Conservation (phyloP, 306 rosid genomes). For the Arachis stenosperma region DNA sequence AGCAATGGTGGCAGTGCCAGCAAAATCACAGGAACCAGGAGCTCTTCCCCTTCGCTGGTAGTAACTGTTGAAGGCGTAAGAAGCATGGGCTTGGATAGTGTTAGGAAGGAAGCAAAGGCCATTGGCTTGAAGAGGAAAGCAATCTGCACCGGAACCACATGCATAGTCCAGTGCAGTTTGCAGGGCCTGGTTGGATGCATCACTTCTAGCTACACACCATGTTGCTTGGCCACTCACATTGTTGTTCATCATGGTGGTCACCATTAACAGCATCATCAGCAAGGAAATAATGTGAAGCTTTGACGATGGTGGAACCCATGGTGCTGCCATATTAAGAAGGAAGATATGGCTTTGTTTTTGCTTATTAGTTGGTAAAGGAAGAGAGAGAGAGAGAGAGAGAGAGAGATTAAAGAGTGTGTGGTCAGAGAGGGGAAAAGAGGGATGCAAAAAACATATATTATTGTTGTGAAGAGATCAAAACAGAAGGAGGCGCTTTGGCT, state of each 20-base stretch:
- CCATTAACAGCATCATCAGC: not conserved
- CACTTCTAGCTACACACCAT: constrained; percentile 90
- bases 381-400: constrained; percentile 45
- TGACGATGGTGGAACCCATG: not conserved
- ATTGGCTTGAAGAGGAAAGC: constrained; percentile 57
- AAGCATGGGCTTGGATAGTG: constrained; percentile 90
- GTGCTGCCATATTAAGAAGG: constrained; percentile 31
- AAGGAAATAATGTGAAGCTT: not conserved
- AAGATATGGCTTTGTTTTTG: constrained; percentile 3
- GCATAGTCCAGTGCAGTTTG: constrained; percentile 87
- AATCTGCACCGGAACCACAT: constrained; percentile 77
- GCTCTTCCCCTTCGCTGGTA: constrained; percentile 64
- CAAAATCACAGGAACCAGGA: constrained; percentile 80
- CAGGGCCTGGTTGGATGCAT: constrained; percentile 52
- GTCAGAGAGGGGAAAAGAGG: not conserved
- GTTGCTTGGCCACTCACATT: constrained; percentile 24
- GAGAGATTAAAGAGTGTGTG: not conserved
- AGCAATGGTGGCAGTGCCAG: constrained; percentile 80
- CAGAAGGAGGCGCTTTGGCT: constrained; percentile 36
- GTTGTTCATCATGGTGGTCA: not conserved
- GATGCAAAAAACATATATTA: constrained; percentile 24
- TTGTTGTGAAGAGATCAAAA: constrained; percentile 21
- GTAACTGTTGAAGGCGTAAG: constrained; percentile 87
- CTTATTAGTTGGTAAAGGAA: constrained; percentile 63
- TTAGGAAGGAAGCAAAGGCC: constrained; percentile 88